A percentile compares a stretch with the other conserved stretches of the same genome.
phyloP scores from a whole-genome alignment of 1,284 basidiomycete genomes.

The Thelephora terrestris region DNA sequence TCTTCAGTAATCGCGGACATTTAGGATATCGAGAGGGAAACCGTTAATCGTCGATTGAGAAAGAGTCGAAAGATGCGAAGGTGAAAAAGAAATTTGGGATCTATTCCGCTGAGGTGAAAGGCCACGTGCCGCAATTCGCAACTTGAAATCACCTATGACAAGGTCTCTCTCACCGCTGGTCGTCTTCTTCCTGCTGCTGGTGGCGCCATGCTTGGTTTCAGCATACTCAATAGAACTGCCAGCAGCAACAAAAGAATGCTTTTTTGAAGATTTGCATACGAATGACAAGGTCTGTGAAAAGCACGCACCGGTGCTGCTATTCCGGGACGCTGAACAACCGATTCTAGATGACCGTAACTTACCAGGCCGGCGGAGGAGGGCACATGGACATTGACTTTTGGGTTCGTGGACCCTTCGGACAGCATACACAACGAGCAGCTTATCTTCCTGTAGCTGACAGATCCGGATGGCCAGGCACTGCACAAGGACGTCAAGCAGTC shows the following conservation, averaged over 20 bases:
- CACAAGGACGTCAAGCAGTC: conserved; percentile 79
- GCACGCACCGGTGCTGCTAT: not conserved
- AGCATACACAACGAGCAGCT: not conserved
- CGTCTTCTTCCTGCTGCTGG: conserved; percentile 29
- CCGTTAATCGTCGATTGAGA: conserved; percentile 13
- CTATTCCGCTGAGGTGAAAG: not conserved
- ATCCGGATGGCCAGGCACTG: conserved; percentile 61
- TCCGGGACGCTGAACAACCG: not conserved
- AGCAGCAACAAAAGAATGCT: conserved; percentile 88
- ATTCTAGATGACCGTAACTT: conserved; percentile 94
- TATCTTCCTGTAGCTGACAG: conserved; percentile 48
- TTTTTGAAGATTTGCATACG: conserved; percentile 93
- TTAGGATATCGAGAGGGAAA: conserved; percentile 13
- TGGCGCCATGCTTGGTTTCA: conserved; percentile 34
- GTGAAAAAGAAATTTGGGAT: conserved; percentile 20
- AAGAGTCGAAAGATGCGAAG: conserved; percentile 21
- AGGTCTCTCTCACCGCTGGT: too few relatives aligned
- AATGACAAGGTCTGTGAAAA: conserved; percentile 73
- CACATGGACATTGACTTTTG: conserved; percentile 96
- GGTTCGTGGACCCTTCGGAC: conserved; percentile 39
- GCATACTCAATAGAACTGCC: conserved; percentile 64
- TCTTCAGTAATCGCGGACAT: conserved; percentile 1
- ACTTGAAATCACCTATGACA: too few relatives aligned
- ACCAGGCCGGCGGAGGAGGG: conserved; percentile 95
- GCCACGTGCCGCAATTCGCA: not conserved